These are phyloP conservation scores for Fusarium kyushuense DNA, from an alignment of 2,329 filamentous ascomycete species.

Conservation along the genomic window DNA sequence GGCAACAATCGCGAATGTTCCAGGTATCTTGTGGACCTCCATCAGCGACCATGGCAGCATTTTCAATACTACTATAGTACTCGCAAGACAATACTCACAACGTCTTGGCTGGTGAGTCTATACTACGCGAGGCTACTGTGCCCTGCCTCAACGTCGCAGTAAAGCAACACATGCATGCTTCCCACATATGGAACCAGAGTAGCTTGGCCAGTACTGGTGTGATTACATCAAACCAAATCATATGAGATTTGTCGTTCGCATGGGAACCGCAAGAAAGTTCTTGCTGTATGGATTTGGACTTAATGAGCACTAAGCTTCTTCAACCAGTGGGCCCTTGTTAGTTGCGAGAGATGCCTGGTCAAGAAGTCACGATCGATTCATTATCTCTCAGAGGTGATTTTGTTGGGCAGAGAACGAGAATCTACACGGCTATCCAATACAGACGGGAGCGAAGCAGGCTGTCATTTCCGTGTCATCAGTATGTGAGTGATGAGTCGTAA, in stretches of 20 bases:
- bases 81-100: slow-evolving; percentile 12
- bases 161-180: slow-evolving; percentile 3
- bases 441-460: slow-evolving; percentile 10
- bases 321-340: slow-evolving; percentile 5
- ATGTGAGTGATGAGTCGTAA: slow-evolving; percentile 7
- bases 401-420: slow-evolving; percentile 2
- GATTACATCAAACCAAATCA: slow-evolving; percentile 15
- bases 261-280: slow-evolving; percentile 36
- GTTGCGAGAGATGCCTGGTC: slow-evolving; percentile 13
- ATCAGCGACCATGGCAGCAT: neutral
- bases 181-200: neutral
- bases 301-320: slow-evolving; percentile 12
- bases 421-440: neutral
- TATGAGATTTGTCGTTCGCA: slow-evolving; percentile 10
- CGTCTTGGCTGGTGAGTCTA: slow-evolving; percentile 12
- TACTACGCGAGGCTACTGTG: slow-evolving; percentile 1
- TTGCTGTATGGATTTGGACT: slow-evolving; percentile 21
- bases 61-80: slow-evolving; percentile 10
- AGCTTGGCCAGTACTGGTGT: slow-evolving; percentile 2
- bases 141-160: neutral
- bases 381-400: neutral
- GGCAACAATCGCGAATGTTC: slow-evolving; percentile 29
- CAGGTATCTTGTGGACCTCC: slow-evolving; percentile 10
- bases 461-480: slow-evolving; percentile 13
- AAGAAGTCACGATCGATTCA: slow-evolving; percentile 11